These are phyloP conservation scores for Xylariaceae sp. DNA, from an alignment of 2,329 filamentous ascomycete genomes.

Conservation along the genomic window DNA sequence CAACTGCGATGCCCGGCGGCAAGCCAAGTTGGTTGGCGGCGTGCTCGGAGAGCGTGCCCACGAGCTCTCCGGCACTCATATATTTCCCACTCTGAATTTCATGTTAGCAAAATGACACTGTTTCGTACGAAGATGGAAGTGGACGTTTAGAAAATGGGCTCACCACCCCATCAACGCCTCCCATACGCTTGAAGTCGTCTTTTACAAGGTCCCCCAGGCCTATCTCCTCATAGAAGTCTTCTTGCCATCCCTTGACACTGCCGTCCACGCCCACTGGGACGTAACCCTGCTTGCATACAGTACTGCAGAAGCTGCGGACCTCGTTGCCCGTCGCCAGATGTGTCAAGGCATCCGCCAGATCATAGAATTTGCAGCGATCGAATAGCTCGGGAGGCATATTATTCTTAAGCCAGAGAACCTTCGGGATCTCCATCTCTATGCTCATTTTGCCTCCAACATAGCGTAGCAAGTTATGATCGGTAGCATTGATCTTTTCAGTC, in stretches of 20 bases:
- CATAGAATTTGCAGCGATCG: slow-evolving; percentile 93
- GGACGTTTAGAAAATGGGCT: slow-evolving; percentile 45
- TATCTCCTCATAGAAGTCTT: slow-evolving; percentile 85
- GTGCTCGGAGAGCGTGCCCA: slow-evolving; percentile 79
- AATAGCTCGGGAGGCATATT: slow-evolving; percentile 93
- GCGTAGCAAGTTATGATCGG: slow-evolving; percentile 85
- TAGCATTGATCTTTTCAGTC: slow-evolving; percentile 90
- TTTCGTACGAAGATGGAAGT: neutral
- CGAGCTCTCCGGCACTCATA: slow-evolving; percentile 85
- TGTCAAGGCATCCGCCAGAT: slow-evolving; percentile 87
- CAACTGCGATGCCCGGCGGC: slow-evolving; percentile 82
- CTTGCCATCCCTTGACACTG: slow-evolving; percentile 97
- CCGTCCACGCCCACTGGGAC: slow-evolving; percentile 96
- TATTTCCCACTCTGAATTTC: slow-evolving; percentile 83
- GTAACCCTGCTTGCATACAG: slow-evolving; percentile 95
- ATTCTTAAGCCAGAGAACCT: slow-evolving; percentile 97
- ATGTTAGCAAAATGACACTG: slow-evolving; percentile 19
- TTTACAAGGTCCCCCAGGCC: slow-evolving; percentile 81
- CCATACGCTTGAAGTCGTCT: slow-evolving; percentile 89
- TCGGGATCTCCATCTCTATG: slow-evolving; percentile 99
- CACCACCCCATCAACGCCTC: slow-evolving; percentile 92
- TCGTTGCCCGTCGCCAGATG: slow-evolving; percentile 92
- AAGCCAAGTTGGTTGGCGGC: slow-evolving; percentile 82
- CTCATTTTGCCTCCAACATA: slow-evolving; percentile 99
- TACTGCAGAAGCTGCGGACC: slow-evolving; percentile 89